These are phyloP conservation scores for Crithidia expoeki DNA, from an alignment of 208 protist genomes.

Conservation along the genomic window DNA sequence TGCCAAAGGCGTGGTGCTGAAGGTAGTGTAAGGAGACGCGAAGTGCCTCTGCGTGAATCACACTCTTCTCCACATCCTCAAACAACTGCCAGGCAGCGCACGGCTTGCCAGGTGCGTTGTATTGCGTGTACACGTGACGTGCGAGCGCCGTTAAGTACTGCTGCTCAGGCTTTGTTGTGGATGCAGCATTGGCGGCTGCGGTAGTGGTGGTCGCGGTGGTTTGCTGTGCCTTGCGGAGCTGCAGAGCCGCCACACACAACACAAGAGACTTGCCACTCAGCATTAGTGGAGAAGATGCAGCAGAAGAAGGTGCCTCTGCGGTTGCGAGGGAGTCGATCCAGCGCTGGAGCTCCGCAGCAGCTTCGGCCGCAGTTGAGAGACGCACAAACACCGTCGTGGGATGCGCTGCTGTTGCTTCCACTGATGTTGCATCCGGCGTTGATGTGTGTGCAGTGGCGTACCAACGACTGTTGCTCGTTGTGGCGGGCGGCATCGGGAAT, in stretches of 20 bases:
- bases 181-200: neutral
- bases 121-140: slow-evolving; percentile 13
- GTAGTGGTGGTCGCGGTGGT: neutral
- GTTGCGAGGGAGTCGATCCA: neutral
- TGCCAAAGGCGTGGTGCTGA: slow-evolving; percentile 20
- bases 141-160: slow-evolving; percentile 23
- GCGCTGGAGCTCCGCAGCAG: slow-evolving; percentile 21
- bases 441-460: slow-evolving; percentile 4
- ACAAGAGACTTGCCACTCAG: slow-evolving; percentile 31
- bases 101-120: slow-evolving; percentile 20
- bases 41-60: slow-evolving; percentile 8
- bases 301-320: neutral
- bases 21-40: slow-evolving; percentile 27
- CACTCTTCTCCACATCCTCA: slow-evolving; percentile 21
- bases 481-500: neutral
- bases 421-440: neutral
- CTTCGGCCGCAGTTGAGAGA: slow-evolving; percentile 19
- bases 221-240: slow-evolving; percentile 14
- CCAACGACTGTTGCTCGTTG: slow-evolving; percentile 3
- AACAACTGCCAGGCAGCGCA: slow-evolving; percentile 8
- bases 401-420: neutral
- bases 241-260: slow-evolving; percentile 25
- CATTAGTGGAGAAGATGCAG: neutral
- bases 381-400: neutral
- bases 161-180: neutral